Evolutionary conservation across 2,329 filamentous ascomycete species (phyloP).

Genomic region (Alternaria ethzedia): DNA sequence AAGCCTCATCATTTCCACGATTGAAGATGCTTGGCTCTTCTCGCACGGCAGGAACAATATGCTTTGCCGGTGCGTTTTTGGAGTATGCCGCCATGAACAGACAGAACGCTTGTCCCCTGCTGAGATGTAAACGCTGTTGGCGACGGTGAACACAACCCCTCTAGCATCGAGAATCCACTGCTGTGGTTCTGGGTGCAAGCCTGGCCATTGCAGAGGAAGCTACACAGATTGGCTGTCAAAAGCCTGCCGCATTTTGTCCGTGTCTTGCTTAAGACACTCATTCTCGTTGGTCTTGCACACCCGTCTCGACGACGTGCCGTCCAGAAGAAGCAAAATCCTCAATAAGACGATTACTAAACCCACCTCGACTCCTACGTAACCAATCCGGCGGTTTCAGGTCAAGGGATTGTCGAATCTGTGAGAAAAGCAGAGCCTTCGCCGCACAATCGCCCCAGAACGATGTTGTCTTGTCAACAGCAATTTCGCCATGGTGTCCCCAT

Average conservation of each 20-base stretch:
- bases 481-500: conserved; percentile 15
- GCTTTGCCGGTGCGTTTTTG: background rate
- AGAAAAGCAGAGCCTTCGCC: background rate
- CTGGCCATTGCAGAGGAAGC: background rate
- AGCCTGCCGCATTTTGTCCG: conserved; percentile 7
- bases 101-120: conserved; percentile 3
- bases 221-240: conserved; percentile 9
- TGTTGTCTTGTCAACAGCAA: conserved; percentile 9
- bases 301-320: background rate
- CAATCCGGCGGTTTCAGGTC: background rate
- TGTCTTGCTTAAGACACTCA: conserved; percentile 3
- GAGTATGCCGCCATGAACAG: background rate
- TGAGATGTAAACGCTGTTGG: background rate
- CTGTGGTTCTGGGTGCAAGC: background rate
- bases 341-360: background rate
- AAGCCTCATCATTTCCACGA: conserved; percentile 20
- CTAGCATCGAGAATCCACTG: background rate
- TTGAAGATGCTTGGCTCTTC: conserved; percentile 11
- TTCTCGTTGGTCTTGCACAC: conserved; percentile 10
- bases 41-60: conserved; percentile 6
- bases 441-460: background rate
- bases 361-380: background rate
- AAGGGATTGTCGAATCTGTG: conserved; percentile 1
- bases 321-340: conserved; percentile 1
- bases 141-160: conserved; percentile 5